Percentiles rank a stretch among this genome's conserved stretches.
phyloP scores from a whole-genome alignment of 495 filamentous ascomycete species.

The Hypoxylon perforatum region DNA sequence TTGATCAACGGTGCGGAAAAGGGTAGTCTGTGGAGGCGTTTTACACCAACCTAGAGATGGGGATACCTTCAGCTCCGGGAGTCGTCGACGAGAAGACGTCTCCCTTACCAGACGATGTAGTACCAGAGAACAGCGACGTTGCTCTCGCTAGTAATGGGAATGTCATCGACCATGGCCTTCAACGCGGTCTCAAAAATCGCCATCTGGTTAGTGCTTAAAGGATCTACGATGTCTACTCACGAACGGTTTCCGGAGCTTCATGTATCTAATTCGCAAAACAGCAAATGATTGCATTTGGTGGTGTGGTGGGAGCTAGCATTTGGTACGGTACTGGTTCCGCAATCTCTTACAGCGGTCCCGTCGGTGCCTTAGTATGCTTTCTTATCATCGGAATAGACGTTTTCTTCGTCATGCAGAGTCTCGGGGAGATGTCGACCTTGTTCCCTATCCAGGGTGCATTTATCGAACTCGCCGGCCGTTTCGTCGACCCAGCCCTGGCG shows the following conservation, averaged over 20 bases:
- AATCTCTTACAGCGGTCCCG: constrained; percentile 62
- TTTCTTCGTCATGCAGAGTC: constrained; percentile 70
- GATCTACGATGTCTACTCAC: background rate
- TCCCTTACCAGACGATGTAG: constrained; percentile 9
- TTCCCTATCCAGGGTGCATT: constrained; percentile 67
- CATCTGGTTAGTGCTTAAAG: constrained; percentile 41
- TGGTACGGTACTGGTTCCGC: constrained; percentile 63
- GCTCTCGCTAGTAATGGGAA: constrained; percentile 42
- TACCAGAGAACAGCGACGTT: constrained; percentile 1
- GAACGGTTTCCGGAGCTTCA: background rate
- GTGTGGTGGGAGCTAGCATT: constrained; percentile 55
- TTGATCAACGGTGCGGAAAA: background rate
- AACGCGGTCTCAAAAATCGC: constrained; percentile 45
- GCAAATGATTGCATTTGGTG: constrained; percentile 61
- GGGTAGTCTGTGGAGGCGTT: too few relatives aligned
- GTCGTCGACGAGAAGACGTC: constrained; percentile 19
- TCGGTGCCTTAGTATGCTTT: constrained; percentile 65
- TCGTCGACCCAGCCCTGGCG: constrained; percentile 63
- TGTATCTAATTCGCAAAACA: constrained; percentile 12
- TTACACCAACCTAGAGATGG: constrained; percentile 4
- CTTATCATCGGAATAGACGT: constrained; percentile 65
- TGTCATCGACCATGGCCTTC: constrained; percentile 43
- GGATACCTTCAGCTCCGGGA: background rate
- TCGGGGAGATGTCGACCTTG: constrained; percentile 68
- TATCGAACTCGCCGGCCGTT: constrained; percentile 67